Evolutionary conservation across 2,329 filamentous ascomycete species (phyloP).

Genomic region (Penicillium sumatraense): DNA sequence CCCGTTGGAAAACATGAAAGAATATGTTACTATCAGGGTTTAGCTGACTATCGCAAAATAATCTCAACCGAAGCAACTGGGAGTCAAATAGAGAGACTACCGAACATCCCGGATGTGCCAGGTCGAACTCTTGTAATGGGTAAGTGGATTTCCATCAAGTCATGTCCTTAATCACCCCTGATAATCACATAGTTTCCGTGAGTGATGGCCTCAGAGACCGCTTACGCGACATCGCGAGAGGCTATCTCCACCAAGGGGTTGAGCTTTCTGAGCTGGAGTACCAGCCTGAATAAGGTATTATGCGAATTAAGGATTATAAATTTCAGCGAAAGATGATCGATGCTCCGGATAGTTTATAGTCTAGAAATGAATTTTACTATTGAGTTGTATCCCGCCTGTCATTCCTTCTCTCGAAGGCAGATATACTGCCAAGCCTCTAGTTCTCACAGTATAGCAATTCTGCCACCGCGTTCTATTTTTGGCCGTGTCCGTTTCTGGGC

Average conservation of each 20-base stretch:
- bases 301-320: neutral
- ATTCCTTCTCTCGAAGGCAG: too few species aligned
- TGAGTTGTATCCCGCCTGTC: too few species aligned
- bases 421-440: too few species aligned
- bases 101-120: constrained; percentile 25
- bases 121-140: constrained; percentile 20
- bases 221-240: constrained; percentile 20
- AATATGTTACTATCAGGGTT: constrained; percentile 26
- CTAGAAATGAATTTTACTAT: neutral
- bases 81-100: constrained; percentile 25
- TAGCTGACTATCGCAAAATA: constrained; percentile 25
- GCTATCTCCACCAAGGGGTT: constrained; percentile 22
- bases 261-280: constrained; percentile 26
- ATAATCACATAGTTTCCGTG: neutral
- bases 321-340: neutral
- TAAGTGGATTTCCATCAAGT: neutral
- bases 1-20: constrained; percentile 25
- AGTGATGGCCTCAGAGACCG: neutral
- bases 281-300: constrained; percentile 15
- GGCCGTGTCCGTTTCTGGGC: too few species aligned
- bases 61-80: constrained; percentile 26
- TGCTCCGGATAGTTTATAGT: neutral
- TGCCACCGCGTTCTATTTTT: too few species aligned
- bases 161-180: neutral
- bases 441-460: too few species aligned